Base-by-base conservation (phyloP, 1,284 basidiomycete genomes). In the Puccinia triticina region DNA sequence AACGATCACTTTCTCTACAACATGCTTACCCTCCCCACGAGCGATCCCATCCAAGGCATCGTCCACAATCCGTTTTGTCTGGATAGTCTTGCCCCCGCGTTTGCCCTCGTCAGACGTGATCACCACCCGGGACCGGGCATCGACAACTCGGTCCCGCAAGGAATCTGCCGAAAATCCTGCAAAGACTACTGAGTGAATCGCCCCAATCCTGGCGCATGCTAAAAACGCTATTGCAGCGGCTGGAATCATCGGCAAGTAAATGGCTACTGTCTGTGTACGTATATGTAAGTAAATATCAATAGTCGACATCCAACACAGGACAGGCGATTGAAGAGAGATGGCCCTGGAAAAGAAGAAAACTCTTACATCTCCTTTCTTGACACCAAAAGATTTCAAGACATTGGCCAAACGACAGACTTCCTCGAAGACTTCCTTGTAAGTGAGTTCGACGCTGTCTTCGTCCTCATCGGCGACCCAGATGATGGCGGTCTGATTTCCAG, bases 401-500 rank as follows among this genome's bases (percentile, higher is more conserved):
- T 98, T 98, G 83, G 96, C 96, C 83, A 97, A 88, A 83, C 91
- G 89, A 89, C 91, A 96, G 64, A 97, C 95, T 87, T 98, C 94
- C 84, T 91, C 92, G 82, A 98, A 91, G 83, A 99, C 93, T 88
- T 98, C 91, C 26, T 90, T 89, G 87, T 94, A 98, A 61, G 92
- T 90, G 87, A 98, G 90, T 83, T 92, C 90, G 83, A 91, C 88
- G 82, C 94, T 93, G 84, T 95, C 90, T 82, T 90, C 91, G 0
- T 95, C 94, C 88, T 98, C 96, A 86, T 99, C 97, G 3, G 95
- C 96, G 88, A 99, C 96, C 89, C 96, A 99, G 88, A 99, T 96
- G 89, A 99, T 97, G 71, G 96, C 96, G 34, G 92, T 91, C 93
- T 89, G 83, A 43, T 34, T 32, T 61, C 59, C 18, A 67, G 76